Evolutionary conservation across 192 early-diverging fungal genomes (phyloP).

Genomic region (Coemansia sp.): DNA sequence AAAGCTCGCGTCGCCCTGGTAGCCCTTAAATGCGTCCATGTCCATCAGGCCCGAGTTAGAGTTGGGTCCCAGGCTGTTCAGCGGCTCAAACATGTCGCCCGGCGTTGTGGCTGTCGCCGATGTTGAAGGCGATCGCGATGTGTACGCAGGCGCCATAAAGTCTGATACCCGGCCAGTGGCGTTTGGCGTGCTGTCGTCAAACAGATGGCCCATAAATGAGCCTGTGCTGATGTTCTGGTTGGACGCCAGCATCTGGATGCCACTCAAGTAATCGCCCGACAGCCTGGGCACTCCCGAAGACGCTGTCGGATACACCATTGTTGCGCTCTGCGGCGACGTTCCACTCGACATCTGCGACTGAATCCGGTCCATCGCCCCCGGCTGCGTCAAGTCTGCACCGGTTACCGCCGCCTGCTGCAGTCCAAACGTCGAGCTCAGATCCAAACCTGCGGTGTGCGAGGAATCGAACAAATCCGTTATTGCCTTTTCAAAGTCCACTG

Average conservation of each 20-base stretch:
- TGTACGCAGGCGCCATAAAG: conserved; percentile 3
- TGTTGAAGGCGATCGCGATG: conserved; percentile 18
- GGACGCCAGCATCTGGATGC: conserved; percentile 46
- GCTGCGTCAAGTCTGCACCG: conserved; percentile 36
- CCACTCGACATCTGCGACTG: background rate
- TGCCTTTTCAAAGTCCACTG: conserved; percentile 44
- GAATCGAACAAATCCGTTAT: conserved; percentile 39
- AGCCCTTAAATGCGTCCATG: conserved; percentile 30
- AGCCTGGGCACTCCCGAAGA: conserved; percentile 16
- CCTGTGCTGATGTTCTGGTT: conserved; percentile 53
- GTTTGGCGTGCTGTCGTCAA: conserved; percentile 19
- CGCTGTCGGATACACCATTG: conserved; percentile 23
- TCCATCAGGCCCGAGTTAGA: conserved; percentile 9
- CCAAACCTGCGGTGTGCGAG: conserved; percentile 11
- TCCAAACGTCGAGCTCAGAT: conserved; percentile 28
- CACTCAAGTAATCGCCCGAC: conserved; percentile 29
- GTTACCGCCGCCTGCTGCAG: conserved; percentile 40
- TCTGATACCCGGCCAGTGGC: background rate
- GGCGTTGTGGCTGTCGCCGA: conserved; percentile 16
- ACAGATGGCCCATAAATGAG: conserved; percentile 32
- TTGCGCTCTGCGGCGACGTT: conserved; percentile 39
- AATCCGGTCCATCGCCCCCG: conserved; percentile 23
- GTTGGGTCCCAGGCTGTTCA: conserved; percentile 10
- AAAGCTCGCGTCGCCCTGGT: conserved; percentile 26
- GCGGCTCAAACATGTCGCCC: conserved; percentile 48